These are phyloP conservation scores for Gossypium mustelinum DNA, from an alignment of 345 rosid genomes.

Conservation along the genomic window DNA sequence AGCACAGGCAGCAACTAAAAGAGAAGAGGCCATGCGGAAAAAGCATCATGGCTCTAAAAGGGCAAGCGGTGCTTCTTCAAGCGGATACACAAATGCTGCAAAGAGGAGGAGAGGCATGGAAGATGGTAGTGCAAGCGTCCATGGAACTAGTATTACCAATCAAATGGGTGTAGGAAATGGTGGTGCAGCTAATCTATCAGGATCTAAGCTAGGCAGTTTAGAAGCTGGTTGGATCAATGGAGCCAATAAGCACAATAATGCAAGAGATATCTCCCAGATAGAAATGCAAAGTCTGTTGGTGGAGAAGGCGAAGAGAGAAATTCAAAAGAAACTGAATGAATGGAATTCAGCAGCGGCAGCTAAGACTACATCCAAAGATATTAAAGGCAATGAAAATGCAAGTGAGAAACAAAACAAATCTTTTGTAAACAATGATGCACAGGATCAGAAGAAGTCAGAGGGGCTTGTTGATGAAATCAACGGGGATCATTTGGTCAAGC, in stretches of 20 bases:
- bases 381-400: constrained; percentile 17
- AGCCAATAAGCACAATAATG: constrained; percentile 21
- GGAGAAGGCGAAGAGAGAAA: constrained; percentile 44
- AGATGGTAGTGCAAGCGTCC: constrained; percentile 27
- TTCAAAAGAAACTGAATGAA: constrained; percentile 36
- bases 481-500: not conserved
- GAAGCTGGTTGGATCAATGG: constrained; percentile 25
- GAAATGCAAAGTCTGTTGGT: constrained; percentile 35
- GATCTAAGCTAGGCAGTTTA: constrained; percentile 18
- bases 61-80: constrained; percentile 26
- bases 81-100: constrained; percentile 25
- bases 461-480: not conserved
- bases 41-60: constrained; percentile 38
- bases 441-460: constrained; percentile 15
- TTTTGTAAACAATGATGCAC: constrained; percentile 11
- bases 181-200: constrained; percentile 14
- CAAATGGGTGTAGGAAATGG: constrained; percentile 23
- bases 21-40: constrained; percentile 37
- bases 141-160: constrained; percentile 29
- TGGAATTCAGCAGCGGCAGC: constrained; percentile 15
- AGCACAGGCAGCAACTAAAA: constrained; percentile 42
- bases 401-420: constrained; percentile 22
- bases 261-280: constrained; percentile 35
- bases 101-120: constrained; percentile 48
- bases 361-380: constrained; percentile 23